Evolutionary conservation across 495 filamentous ascomycete genomes (phyloP).

Genomic region (Daldinia caldariorum): DNA sequence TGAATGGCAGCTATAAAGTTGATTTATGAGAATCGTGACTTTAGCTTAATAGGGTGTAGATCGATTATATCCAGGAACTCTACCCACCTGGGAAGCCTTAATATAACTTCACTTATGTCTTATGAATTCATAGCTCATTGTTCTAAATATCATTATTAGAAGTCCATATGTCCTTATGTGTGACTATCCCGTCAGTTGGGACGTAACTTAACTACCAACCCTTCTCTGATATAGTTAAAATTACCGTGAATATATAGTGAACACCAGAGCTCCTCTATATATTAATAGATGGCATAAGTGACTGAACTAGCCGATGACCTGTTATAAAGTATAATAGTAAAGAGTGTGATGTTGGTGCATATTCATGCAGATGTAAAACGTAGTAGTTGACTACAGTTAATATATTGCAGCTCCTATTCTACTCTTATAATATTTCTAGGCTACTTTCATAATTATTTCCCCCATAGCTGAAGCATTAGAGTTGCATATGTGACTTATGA

Average conservation of each 20-base stretch:
- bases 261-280: no score
- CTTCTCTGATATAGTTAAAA: no score
- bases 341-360: not conserved
- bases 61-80: not conserved
- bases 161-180: no score
- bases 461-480: not conserved
- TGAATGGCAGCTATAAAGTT: not conserved
- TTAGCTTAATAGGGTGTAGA: not conserved
- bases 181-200: no score
- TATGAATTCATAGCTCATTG: no score
- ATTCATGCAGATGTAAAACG: no score
- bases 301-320: no score
- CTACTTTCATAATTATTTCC: not conserved
- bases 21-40: not conserved
- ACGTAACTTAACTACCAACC: no score
- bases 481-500: not conserved
- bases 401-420: not conserved
- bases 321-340: not conserved
- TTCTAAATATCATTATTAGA: no score
- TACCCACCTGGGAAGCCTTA: not conserved
- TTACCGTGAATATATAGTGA: no score
- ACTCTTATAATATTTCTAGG: not conserved
- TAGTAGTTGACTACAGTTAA: not conserved
- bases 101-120: not conserved
- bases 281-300: no score